These are phyloP conservation scores for Hymenoscyphus occultus DNA, from an alignment of 2,329 filamentous ascomycete genomes.

Conservation along the genomic window DNA sequence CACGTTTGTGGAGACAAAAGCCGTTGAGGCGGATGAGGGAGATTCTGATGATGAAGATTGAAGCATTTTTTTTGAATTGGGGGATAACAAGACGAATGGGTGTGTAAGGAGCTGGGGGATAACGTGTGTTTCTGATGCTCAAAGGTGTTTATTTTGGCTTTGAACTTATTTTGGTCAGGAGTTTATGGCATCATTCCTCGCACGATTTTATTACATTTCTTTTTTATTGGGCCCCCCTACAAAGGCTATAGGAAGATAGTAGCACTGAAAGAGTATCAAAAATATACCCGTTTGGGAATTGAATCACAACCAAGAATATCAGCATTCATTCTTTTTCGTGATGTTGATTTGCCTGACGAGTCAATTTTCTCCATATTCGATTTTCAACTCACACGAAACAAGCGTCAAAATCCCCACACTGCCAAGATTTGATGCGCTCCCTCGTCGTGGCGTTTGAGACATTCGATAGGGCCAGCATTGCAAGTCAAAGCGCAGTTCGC, in stretches of 20 bases:
- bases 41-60: slow-evolving; percentile 10
- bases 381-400: slow-evolving; percentile 8
- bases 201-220: slow-evolving; percentile 4
- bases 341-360: neutral
- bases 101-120: neutral
- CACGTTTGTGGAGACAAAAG: slow-evolving; percentile 33
- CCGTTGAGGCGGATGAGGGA: slow-evolving; percentile 24
- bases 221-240: slow-evolving; percentile 7
- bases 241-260: slow-evolving; percentile 9
- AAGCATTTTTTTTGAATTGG: neutral
- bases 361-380: neutral
- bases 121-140: slow-evolving; percentile 6
- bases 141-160: neutral
- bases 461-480: neutral
- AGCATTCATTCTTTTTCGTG: neutral
- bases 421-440: slow-evolving; percentile 10
- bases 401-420: slow-evolving; percentile 5
- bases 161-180: slow-evolving; percentile 1
- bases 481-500: neutral
- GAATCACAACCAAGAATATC: neutral
- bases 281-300: neutral
- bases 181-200: slow-evolving; percentile 4
- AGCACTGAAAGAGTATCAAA: neutral
- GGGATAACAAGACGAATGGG: neutral
- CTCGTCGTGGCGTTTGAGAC: slow-evolving; percentile 10